Percentiles rank a stretch among this genome's conserved stretches.
Conservation (phyloP, 1,139 yeast species). For the Geotrichum aggregatum region DNA sequence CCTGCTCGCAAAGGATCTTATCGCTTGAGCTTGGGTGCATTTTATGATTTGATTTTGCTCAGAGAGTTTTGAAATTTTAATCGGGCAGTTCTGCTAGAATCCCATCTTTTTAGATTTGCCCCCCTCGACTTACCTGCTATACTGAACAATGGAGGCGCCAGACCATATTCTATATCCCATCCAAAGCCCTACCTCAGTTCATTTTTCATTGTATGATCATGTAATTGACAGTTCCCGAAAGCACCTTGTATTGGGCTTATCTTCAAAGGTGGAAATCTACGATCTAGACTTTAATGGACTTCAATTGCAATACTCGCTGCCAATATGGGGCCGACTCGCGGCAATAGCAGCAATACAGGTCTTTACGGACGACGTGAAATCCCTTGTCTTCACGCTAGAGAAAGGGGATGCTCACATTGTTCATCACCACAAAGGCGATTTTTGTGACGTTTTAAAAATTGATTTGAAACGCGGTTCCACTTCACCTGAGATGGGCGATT, state of each 20-base stretch:
- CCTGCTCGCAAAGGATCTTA: too few relatives aligned
- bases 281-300: background rate
- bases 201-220: background rate
- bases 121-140: background rate
- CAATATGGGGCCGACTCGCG: background rate
- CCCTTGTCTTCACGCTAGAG: background rate
- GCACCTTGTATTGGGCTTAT: background rate
- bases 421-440: background rate
- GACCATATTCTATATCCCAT: slow-evolving; percentile 2
- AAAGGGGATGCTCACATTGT: background rate
- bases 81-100: too few relatives aligned
- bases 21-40: too few relatives aligned
- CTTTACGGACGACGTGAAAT: background rate
- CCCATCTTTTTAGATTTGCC: background rate
- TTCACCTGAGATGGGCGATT: background rate
- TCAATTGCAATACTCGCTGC: background rate
- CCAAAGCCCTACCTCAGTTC: slow-evolving; percentile 6
- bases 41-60: too few relatives aligned
- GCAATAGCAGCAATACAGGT: background rate
- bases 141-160: background rate
- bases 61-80: background rate
- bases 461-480: background rate
- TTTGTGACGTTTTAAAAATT: background rate
- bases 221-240: background rate
- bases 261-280: background rate